Evolutionary conservation across 2,329 filamentous ascomycete species (phyloP), one percentile per base, ranked within the genome.

Genomic region (Nemania sp.): DNA sequence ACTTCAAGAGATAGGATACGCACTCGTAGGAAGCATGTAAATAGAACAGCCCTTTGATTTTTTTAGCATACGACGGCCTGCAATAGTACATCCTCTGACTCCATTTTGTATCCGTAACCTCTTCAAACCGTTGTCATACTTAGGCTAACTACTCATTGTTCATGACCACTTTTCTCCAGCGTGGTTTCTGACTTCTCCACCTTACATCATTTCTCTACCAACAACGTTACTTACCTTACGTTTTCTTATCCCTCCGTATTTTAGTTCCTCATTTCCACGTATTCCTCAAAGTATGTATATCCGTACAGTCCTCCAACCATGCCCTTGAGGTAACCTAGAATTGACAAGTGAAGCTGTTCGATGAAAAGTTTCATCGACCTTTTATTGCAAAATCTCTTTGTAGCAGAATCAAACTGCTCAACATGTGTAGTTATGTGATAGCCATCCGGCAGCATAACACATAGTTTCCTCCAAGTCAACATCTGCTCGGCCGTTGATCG

Each of bases 371-470:
- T 18, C 2, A 52, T 54, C 65, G 62, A 58, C 58, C 56, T 58
- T 24, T 22, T 32, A 52, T n/a, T 43, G 29, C 49, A 55, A 57
- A 13, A 51, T 29, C 7, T 54, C 3, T 38, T 20, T 35, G 11
- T 54, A 57, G 60, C 67, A 58, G 67, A 45, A 35, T n/a, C 10
- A 11, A 62, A 27, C 20, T 55, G 51, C 59, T 35, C 22, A 54
- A 29, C 56, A 57, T 61, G 27, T 57, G 43, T 64, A 49, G 43
- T 26, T 22, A 49, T 29, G n/a, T 49, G 29, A 43, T 56, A 52
- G 35, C 38, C 10, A 32, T 13, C 22, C 6, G 10, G 58, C 5
- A 62, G 52, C 53, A 38, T n/a, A 18, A 45, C 22, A 51, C 51
- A 60, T 8, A 58, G 29, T 45, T 45, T n/a, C 22, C 57, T 32